Percentiles rank a stretch among this genome's conserved stretches.
These are phyloP conservation scores for Begonia peltatifolia DNA, from an alignment of 306 rosid genomes.

Conservation along the genomic window DNA sequence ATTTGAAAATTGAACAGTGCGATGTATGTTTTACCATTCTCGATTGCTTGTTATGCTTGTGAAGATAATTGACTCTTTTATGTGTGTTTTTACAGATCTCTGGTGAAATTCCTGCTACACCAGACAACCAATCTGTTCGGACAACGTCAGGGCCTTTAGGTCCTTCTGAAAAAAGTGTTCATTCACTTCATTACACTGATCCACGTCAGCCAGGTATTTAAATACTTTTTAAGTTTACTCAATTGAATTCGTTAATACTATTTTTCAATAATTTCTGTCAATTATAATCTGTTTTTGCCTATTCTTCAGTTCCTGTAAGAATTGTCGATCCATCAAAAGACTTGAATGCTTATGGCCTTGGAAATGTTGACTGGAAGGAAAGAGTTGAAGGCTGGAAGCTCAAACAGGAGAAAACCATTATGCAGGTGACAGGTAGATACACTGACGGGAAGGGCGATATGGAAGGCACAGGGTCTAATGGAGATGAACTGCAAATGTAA, in stretches of 20 bases:
- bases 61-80: no score
- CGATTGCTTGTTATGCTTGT: background rate
- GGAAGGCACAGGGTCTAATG: conserved; percentile 98
- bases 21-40: no score
- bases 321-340: conserved; percentile 93
- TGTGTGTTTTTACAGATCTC: conserved; percentile 37
- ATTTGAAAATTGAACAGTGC: no score
- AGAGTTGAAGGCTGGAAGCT: conserved; percentile 98
- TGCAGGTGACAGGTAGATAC: conserved; percentile 62
- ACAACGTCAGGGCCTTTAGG: conserved; percentile 93
- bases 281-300: conserved; percentile 10
- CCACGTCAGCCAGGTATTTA: conserved; percentile 84
- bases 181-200: conserved; percentile 45
- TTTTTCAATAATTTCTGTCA: background rate
- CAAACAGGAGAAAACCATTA: conserved; percentile 83
- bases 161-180: conserved; percentile 42
- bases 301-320: conserved; percentile 68
- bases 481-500: conserved; percentile 95
- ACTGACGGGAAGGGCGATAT: conserved; percentile 83
- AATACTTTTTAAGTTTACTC: conserved; percentile 5
- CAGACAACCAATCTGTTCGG: conserved; percentile 82
- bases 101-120: conserved; percentile 85
- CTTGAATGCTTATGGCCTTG: conserved; percentile 88
- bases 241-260: conserved; percentile 1
- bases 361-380: conserved; percentile 99